phyloP scores from a whole-genome alignment of 768 basidiomycete genomes.

The Tulasnella sp. region DNA sequence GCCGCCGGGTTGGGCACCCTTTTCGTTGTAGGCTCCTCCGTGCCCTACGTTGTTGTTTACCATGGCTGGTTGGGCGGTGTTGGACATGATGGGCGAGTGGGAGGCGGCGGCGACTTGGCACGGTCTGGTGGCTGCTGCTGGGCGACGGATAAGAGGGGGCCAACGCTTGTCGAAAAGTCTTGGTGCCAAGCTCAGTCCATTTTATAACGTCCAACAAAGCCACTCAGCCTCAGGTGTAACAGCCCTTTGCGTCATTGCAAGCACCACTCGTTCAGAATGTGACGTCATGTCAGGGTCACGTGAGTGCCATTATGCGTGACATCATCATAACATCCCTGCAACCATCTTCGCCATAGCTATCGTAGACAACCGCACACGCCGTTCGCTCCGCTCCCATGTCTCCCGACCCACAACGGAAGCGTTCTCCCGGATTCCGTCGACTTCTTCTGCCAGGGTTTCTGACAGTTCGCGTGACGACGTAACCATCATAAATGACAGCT shows the following conservation, averaged over 20 bases:
- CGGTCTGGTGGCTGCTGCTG: not conserved
- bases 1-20: not conserved
- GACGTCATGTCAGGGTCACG: not conserved
- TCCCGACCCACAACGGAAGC: constrained; percentile 42
- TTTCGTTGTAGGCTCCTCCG: not conserved
- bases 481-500: constrained; percentile 84
- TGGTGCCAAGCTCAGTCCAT: constrained; percentile 19
- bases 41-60: not conserved
- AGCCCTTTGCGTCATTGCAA: not conserved
- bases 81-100: constrained; percentile 15
- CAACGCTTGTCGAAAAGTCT: not conserved
- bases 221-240: not conserved
- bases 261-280: not conserved
- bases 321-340: constrained; percentile 27
- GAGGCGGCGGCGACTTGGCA: constrained; percentile 11
- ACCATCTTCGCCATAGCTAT: constrained; percentile 40
- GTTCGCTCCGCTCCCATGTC: constrained; percentile 43
- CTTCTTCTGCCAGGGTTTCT: constrained; percentile 43
- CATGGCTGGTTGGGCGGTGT: constrained; percentile 22
- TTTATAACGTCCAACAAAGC: not conserved
- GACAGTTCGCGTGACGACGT: constrained; percentile 57
- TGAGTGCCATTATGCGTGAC: not conserved
- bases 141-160: not conserved
- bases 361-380: constrained; percentile 43
- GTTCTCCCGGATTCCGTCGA: constrained; percentile 42